Evolutionary conservation across 306 rosid species (phyloP).

Genomic region (Vicia villosa): DNA sequence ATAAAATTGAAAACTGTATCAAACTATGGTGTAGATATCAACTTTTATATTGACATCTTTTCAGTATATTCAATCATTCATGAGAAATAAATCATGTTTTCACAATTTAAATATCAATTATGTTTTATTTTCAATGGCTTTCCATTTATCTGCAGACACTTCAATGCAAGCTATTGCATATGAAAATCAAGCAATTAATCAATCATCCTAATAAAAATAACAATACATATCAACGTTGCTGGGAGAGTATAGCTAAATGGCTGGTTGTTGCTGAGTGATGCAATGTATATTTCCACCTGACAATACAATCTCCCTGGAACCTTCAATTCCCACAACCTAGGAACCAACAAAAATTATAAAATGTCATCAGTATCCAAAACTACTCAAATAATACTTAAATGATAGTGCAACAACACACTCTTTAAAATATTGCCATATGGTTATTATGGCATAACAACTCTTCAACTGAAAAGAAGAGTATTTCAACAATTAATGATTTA

Average conservation of each 20-base stretch:
- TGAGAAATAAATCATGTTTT: not conserved
- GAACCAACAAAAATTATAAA: conserved; percentile 27
- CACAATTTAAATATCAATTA: not conserved
- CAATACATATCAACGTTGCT: conserved; percentile 1
- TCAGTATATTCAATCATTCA: not conserved
- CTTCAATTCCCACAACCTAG: conserved; percentile 85
- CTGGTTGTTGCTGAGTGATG: conserved; percentile 92
- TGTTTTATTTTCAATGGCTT: conserved; percentile 2
- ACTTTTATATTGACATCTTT: no score
- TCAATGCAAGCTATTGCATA: not conserved
- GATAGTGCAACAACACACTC: conserved; percentile 14
- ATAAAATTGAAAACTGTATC: no score
- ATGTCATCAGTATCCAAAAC: conserved; percentile 27
- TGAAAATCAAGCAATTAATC: not conserved
- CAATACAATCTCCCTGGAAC: conserved; percentile 85
- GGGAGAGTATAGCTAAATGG: conserved; percentile 27
- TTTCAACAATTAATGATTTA: conserved; percentile 10
- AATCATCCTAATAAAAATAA: not conserved
- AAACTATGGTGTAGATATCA: no score
- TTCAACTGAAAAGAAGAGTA: conserved; percentile 28
- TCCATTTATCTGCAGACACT: conserved; percentile 1
- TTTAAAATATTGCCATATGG: conserved; percentile 11
- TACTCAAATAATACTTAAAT: not conserved
- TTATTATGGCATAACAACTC: conserved; percentile 20
- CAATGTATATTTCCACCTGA: conserved; percentile 94